phyloP scores from a whole-genome alignment of 345 rosid genomes.

The Eucalyptus polybractea region DNA sequence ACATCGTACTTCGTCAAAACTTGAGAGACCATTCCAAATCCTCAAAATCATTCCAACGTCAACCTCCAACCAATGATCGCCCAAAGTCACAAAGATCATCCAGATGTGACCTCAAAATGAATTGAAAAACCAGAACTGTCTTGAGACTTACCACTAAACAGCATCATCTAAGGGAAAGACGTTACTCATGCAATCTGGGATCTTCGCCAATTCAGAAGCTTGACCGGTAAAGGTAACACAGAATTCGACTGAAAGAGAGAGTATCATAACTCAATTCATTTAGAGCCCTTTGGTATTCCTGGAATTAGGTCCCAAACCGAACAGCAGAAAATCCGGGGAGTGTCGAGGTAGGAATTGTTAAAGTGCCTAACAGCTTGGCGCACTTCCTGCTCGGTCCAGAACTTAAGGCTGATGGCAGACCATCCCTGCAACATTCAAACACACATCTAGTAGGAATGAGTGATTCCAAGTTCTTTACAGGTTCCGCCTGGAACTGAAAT shows the following conservation, averaged over 20 bases:
- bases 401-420: neutral
- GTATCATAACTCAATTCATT: neutral
- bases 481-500: fast-evolving
- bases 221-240: neutral
- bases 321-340: neutral
- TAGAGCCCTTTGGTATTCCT: neutral
- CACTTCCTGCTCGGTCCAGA: neutral
- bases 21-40: neutral
- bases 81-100: neutral
- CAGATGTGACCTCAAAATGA: neutral
- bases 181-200: neutral
- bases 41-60: neutral
- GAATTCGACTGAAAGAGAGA: neutral
- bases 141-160: neutral
- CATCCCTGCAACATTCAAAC: neutral
- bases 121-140: neutral
- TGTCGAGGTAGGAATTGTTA: neutral
- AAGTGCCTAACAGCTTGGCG: neutral
- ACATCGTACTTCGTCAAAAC: neutral
- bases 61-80: neutral
- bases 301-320: neutral
- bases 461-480: fast-evolving
- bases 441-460: neutral
- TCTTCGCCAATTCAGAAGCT: neutral
- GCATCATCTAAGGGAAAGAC: neutral